Conservation (phyloP, 345 rosid species). For the Citrus reticulata region DNA sequence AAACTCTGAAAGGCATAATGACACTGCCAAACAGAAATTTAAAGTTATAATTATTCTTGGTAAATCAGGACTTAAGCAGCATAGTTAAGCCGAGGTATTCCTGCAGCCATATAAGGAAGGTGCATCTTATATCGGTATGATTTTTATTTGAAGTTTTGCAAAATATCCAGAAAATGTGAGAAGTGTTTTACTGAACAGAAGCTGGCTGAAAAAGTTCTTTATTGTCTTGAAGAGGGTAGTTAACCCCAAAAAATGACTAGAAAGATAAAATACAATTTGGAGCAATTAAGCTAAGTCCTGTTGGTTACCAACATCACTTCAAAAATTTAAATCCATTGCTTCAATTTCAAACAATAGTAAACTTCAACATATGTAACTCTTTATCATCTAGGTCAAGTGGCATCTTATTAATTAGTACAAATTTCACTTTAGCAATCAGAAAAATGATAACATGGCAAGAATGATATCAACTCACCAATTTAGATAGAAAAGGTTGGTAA, state of each 20-base stretch:
- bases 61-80: slow-evolving; percentile 4
- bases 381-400: neutral
- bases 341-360: neutral
- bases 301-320: neutral
- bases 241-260: neutral
- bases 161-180: neutral
- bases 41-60: neutral
- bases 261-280: neutral
- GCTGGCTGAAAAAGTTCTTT: neutral
- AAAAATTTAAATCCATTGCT: neutral
- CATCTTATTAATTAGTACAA: neutral
- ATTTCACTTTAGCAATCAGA: neutral
- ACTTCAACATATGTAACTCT: neutral
- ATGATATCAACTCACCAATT: neutral
- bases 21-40: neutral
- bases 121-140: neutral
- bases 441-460: neutral
- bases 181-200: neutral
- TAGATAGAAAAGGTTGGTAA: neutral
- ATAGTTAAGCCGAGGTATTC: slow-evolving; percentile 1
- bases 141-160: neutral
- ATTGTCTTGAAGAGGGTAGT: neutral
- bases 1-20: neutral
- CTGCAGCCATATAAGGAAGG: neutral
- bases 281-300: neutral